Evolutionary conservation across 2,329 filamentous ascomycete genomes (phyloP), one percentile per base, ranked within the genome.

Genomic region (Fusarium graminum): DNA sequence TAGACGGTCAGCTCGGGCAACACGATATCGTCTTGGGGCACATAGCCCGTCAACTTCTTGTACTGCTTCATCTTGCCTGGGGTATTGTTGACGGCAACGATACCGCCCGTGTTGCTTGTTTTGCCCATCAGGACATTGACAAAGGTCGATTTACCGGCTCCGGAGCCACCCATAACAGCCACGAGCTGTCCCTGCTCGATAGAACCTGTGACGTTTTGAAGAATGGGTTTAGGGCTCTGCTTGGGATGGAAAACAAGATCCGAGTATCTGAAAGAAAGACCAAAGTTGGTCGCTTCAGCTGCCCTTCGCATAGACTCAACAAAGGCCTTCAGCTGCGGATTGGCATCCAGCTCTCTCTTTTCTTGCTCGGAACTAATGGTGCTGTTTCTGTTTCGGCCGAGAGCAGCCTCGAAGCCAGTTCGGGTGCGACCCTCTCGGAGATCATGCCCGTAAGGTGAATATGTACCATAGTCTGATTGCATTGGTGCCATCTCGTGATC

Each of bases 41-140:
- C 86, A 59, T 87, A 88, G 22, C 86, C 86, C 26, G 88, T 86
- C 57, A 88, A 77, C 70, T 87, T 86, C 73, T 85, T 87, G 73
- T 86, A 88, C 40, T 77, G 76, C 69, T 79, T 79, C 74, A 85
- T 79, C 62, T 80, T 80, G 13, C 81, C 79, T 0, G 81, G 77
- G 6, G 78, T 75, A n/a, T 81, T 82, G 62, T 88, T 88, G 64
- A 88, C 80, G 44, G 81, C 82, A 26, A 86, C 82, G 1, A 77
- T 66, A 4, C 86, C 86, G 1, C 79, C 77, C 1, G 83, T 87
- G 59, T 83, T 80, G 32, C 75, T 79, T 1, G 77, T 79, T 73
- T 88, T 87, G 13, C 86, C 86, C 85, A 87, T 87, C n/a, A 88
- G 78, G 26, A 86, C 83, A 55, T 87, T 88, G 30, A 88, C 79